Percentiles rank a stretch among this genome's conserved stretches.
phyloP scores from a whole-genome alignment of 2,329 filamentous ascomycete genomes.

The Claviceps digitariae region DNA sequence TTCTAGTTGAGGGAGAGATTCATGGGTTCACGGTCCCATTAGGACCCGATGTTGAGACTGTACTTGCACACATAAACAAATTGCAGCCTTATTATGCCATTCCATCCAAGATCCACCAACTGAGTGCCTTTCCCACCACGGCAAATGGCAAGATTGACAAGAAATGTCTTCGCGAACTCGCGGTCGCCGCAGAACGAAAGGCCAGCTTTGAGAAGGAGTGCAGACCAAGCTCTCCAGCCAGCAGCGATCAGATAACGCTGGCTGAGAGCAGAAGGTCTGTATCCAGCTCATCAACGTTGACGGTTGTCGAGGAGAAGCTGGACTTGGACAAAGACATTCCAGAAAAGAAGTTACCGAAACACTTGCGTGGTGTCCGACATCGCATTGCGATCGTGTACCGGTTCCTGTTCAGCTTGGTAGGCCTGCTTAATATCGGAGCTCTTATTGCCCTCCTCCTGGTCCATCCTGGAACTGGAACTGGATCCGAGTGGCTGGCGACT shows the following conservation, averaged over 20 bases:
- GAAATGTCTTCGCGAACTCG: constrained; percentile 25
- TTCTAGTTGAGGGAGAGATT: constrained; percentile 33
- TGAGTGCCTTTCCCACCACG: constrained; percentile 34
- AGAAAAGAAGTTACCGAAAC: constrained; percentile 25
- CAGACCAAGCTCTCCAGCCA: background rate
- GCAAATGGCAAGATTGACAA: constrained; percentile 45
- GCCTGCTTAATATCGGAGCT: constrained; percentile 35
- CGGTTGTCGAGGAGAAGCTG: constrained; percentile 16
- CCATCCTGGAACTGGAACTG: constrained; percentile 16
- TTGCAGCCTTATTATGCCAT: constrained; percentile 42
- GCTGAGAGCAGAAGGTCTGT: constrained; percentile 17
- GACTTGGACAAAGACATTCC: constrained; percentile 22
- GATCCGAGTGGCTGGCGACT: constrained; percentile 24
- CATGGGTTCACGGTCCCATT: constrained; percentile 35
- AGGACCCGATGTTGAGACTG: constrained; percentile 20
- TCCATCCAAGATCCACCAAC: constrained; percentile 29
- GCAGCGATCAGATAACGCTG: constrained; percentile 11
- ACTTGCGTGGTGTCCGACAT: constrained; percentile 26
- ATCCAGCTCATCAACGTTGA: constrained; percentile 18
- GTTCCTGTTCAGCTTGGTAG: constrained; percentile 39
- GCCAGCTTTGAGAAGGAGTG: constrained; percentile 1
- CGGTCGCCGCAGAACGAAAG: constrained; percentile 7
- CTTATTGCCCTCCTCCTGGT: constrained; percentile 28
- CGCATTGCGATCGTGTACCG: constrained; percentile 40
- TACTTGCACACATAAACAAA: constrained; percentile 26